Percentiles rank a stretch among this genome's conserved stretches.
These are phyloP conservation scores for Trametes gibbosa DNA, from an alignment of 768 basidiomycete species.

Conservation along the genomic window DNA sequence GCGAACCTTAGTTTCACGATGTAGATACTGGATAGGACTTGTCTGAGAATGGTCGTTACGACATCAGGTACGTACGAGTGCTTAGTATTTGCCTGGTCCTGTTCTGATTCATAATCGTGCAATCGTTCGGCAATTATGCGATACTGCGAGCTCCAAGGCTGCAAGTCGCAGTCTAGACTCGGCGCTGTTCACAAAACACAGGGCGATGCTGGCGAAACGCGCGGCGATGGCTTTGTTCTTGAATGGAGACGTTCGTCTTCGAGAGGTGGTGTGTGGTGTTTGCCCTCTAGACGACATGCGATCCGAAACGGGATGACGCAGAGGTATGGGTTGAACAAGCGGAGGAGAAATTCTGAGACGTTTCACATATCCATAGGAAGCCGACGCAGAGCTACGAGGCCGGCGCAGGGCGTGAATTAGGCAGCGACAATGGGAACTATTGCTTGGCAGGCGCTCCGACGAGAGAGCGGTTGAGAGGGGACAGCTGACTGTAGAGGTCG, in stretches of 20 bases:
- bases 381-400: constrained; percentile 34
- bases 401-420: constrained; percentile 42
- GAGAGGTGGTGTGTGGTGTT: no score
- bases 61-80: background rate
- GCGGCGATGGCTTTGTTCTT: constrained; percentile 46
- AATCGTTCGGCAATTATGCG: constrained; percentile 24
- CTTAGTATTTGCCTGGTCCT: constrained; percentile 23
- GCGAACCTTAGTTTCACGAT: no score
- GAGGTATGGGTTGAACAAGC: constrained; percentile 25
- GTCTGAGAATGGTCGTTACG: background rate
- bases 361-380: constrained; percentile 33
- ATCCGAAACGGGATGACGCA: no score
- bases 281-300: no score
- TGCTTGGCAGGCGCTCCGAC: background rate
- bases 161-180: constrained; percentile 32
- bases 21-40: no score
- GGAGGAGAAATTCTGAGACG: constrained; percentile 44
- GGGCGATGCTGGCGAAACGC: constrained; percentile 47
- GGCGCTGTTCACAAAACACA: constrained; percentile 42
- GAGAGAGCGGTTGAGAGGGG: background rate
- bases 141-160: constrained; percentile 25
- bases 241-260: constrained; percentile 34
- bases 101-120: no score
- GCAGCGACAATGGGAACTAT: constrained; percentile 7
- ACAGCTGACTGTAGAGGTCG: background rate